These are phyloP conservation scores for Allium fistulosum DNA, from an alignment of 106 monocot genomes.

Conservation along the genomic window DNA sequence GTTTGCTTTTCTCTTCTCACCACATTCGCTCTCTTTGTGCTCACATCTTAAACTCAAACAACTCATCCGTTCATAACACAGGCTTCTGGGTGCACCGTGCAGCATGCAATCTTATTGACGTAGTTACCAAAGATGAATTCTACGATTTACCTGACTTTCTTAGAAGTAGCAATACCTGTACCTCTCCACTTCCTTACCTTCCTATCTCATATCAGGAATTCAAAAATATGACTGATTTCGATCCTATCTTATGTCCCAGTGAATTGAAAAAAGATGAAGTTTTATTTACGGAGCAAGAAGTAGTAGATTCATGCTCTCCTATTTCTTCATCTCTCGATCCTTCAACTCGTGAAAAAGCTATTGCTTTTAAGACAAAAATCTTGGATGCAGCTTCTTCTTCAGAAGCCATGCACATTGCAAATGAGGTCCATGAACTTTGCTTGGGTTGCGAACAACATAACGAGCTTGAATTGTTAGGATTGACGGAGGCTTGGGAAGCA, in stretches of 20 bases:
- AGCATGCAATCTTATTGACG: constrained; percentile 74
- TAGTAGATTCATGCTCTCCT: constrained; percentile 14
- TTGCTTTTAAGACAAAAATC: constrained; percentile 27
- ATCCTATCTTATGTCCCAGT: neutral
- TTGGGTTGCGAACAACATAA: constrained; percentile 22
- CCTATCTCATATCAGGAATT: constrained; percentile 22
- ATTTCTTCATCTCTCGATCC: constrained; percentile 21
- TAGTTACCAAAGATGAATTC: constrained; percentile 33
- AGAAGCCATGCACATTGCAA: constrained; percentile 21
- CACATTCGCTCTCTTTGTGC: constrained; percentile 33
- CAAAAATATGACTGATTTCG: neutral
- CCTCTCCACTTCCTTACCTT: constrained; percentile 53
- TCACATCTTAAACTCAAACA: constrained; percentile 15
- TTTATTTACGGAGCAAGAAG: neutral
- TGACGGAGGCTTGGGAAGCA: constrained; percentile 64
- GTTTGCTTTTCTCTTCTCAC: constrained; percentile 25
- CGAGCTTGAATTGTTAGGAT: constrained; percentile 17
- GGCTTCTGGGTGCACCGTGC: constrained; percentile 53
- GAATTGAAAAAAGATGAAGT: neutral
- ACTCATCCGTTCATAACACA: neutral
- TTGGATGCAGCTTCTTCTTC: constrained; percentile 15
- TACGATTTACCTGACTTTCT: constrained; percentile 62
- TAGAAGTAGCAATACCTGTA: constrained; percentile 5
- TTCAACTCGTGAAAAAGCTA: constrained; percentile 16
- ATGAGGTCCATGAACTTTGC: constrained; percentile 50